Evolutionary conservation across 192 early-diverging fungal species (phyloP), one percentile per base, ranked within the genome.

Genomic region (Umbelopsis sp.): DNA sequence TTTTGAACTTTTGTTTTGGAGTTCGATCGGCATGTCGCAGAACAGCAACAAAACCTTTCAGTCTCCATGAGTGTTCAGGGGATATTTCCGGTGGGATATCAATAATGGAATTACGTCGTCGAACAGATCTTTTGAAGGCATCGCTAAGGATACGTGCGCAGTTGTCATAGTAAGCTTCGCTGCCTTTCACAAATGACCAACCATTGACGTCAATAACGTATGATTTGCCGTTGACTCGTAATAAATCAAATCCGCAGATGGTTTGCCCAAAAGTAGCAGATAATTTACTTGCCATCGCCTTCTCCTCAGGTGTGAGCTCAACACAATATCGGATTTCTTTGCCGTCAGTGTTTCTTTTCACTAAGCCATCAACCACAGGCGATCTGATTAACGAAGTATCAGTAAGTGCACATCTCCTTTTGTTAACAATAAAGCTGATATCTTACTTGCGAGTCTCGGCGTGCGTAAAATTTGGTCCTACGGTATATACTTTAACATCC

Each of bases 141-240:
- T 87, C 84, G 41, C 92, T 86, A 15, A 98, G 81, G 22, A 92
- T 89, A 5, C 71, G 72, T 15, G 94, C 89, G 46, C 93, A 94
- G 46, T 90, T 89, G 74, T 92, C 93, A 74, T 97, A 97, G 74
- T 99, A 99, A 30, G 91, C 87, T 53, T 91, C 88, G 79, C 91
- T 96, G 50, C 96, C 96, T 78, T 99, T 99, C 69, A 99, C 97
- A 82, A 99, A 99, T 44, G 92, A 94, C 97, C 97, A 99, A 11
- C 97, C 97, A 73, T 99, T 99, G 69, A 99, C 96, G 80, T 99
- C 97, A 74, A 99, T 97, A 7, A 99, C 95, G 76, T 91, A 92
- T 18, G 94, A 94, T 68, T 84, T 78, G 7, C 93, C 94, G 45
- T 84, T 80, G 13, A 91, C 90, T 13, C 97, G 90, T 67, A 99